Base-by-base conservation (phyloP, 2,329 filamentous ascomycete species). In the Colletotrichum sp. region DNA sequence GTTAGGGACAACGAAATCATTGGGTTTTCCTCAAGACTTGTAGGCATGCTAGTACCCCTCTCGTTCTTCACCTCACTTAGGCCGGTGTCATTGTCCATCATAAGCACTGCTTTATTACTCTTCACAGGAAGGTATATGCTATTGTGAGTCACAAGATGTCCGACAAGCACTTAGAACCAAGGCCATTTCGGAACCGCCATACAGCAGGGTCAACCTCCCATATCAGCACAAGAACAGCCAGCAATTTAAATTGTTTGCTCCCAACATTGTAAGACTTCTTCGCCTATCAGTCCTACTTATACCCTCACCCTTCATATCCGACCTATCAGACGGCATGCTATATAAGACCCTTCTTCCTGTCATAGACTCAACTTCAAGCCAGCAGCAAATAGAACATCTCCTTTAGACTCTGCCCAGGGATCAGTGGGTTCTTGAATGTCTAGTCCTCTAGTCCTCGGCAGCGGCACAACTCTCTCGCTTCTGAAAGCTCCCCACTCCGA, bases 121-220 rank as follows among this genome's bases (percentile, higher is more conserved):
- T 52, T 52, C n/a, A 21, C n/a, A 3, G n/a, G 10, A 49, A 21
- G 0, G 2, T n/a, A 21, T 7, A 8, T 7, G n/a, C 1, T 21
- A 0, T 0, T 12, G 0, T 5, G 44, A 7, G 13, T 0, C n/a
- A 52, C n/a, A 8, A 52, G 6, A 52, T 52, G 0, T 0, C n/a
- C 10, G 10, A 0, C 12, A 52, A 52, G 44, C n/a, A 13, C 10
- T 1, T 8, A 0, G 18, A 21, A 52, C 4, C 8, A 21, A 4
- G 6, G 10, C 4, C 6, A 13, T 13, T 52, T 4, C 0, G 0
- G 10, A 21, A 0, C 4, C n/a, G 0, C 12, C 10, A 8, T 0
- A 5, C n/a, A 52, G 6, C 13, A 1, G 3, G 10, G 10, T 13
- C 10, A 52, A 52, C n/a, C 13, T 24, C 24, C 24, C 24, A 24